Base-by-base conservation (phyloP, 768 basidiomycete genomes). In the Amanita subjunquillea region DNA sequence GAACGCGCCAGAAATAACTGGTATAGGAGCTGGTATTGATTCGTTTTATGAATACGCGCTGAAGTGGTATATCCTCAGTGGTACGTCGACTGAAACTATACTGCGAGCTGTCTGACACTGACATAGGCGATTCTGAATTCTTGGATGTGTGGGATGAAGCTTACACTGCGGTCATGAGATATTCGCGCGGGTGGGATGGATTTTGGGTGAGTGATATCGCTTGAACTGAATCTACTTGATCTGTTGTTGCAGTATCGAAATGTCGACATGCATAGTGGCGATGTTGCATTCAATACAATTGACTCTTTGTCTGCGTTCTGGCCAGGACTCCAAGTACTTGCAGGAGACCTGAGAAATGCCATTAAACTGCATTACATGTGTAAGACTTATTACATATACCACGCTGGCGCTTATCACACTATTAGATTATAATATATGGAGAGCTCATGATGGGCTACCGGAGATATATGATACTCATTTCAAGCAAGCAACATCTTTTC, bases 241-340 rank as follows among this genome's bases (percentile, higher is more conserved):
- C 51, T 30, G 37, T 40, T 29, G 30, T 50, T 25, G 30, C 36
- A 96, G 94, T 97, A 85, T 72, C 87, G 89, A 42, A 82, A 77
- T 22, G 82, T 93, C n/a, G 81, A 90, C 54, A 87, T 93, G 68
- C 69, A 79, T 47, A 80, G 72, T 27, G 91, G 94, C 17, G 84
- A 89, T 54, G 71, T 81, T 4, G 74, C 83, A 6, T 89, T 84
- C 61, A 69, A 75, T 42, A 86, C 83, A n/a, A 72, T 95, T n/a
- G 96, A 99, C 64, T 96, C 92, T 2, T 70, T 99, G 13, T 91
- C 92, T 2, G 93, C 96, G 1, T 99, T 98, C 65, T 92, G 94
- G 83, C 91, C 95, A n/a, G 96, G 94, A 20, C 72, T 97, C 13
- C 95, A 96, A 67, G 87, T 93, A 8, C 69, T 91, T 10, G 82